These are phyloP conservation scores for Thalassia testudinum DNA, from an alignment of 116 monocot species.

Conservation along the genomic window DNA sequence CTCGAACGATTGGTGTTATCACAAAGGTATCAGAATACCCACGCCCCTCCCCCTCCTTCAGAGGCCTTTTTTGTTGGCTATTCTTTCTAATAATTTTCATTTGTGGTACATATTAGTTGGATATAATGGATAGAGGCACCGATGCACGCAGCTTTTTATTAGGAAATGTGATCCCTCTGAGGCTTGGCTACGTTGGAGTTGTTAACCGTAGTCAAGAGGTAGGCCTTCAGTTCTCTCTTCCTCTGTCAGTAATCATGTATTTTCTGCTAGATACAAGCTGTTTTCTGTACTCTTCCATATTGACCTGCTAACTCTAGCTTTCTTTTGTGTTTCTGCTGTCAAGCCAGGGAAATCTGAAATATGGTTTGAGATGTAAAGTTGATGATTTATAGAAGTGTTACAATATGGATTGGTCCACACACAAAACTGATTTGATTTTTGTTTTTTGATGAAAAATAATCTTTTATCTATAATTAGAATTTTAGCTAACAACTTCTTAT, in stretches of 20 bases:
- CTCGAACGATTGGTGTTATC: constrained; percentile 67
- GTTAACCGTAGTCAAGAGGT: constrained; percentile 78
- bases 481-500: too few species aligned
- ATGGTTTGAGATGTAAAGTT: too few species aligned
- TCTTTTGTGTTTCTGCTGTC: too few species aligned
- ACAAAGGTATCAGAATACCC: constrained; percentile 51
- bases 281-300: too few species aligned
- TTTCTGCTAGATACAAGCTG: not conserved
- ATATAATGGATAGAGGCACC: constrained; percentile 85
- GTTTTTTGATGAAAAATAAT: too few species aligned
- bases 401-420: too few species aligned
- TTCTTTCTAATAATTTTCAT: not conserved
- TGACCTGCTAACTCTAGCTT: not conserved
- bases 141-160: constrained; percentile 64
- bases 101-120: constrained; percentile 34
- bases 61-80: not conserved
- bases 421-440: too few species aligned
- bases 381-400: too few species aligned
- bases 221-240: not conserved
- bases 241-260: not conserved
- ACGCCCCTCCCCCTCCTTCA: not conserved
- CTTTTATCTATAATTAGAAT: too few species aligned
- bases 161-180: constrained; percentile 69
- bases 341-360: too few species aligned
- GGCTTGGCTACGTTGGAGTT: constrained; percentile 68